phyloP scores from a whole-genome alignment of 352 stramenopile genomes.

The Globisporangium spinosum region DNA sequence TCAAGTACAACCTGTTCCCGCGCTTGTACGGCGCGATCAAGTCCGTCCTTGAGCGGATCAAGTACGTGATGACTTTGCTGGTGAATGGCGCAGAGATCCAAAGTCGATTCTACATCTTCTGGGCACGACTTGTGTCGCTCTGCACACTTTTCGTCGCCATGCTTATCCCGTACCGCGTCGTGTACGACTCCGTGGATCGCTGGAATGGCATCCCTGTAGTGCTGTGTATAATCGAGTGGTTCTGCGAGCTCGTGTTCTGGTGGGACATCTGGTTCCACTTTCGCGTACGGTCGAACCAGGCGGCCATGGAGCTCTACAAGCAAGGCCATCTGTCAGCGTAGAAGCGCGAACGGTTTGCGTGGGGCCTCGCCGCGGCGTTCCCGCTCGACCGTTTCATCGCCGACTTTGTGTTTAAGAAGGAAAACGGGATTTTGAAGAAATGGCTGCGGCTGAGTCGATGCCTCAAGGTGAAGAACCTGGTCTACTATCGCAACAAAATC shows the following conservation, averaged over 20 bases:
- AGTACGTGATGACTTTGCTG: constrained; percentile 13
- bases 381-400: constrained; percentile 43
- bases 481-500: constrained; percentile 62
- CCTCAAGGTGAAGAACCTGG: constrained; percentile 48
- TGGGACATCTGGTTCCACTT: constrained; percentile 64
- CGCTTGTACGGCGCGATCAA: constrained; percentile 5
- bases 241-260: constrained; percentile 51
- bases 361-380: constrained; percentile 41
- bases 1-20: constrained; percentile 3
- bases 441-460: constrained; percentile 56
- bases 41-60: not conserved
- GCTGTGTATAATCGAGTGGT: constrained; percentile 28
- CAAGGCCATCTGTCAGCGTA: constrained; percentile 52
- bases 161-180: constrained; percentile 47
- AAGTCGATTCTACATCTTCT: constrained; percentile 47
- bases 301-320: constrained; percentile 57
- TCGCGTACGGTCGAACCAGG: constrained; percentile 40
- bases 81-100: constrained; percentile 49
- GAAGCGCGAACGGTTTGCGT: constrained; percentile 44
- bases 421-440: constrained; percentile 9
- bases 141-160: constrained; percentile 49
- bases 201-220: constrained; percentile 36
- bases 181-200: constrained; percentile 49
- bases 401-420: constrained; percentile 17
- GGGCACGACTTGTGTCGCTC: constrained; percentile 42